Evolutionary conservation across 2,329 filamentous ascomycete species (phyloP).

Genomic region (Botrytis fragariae): DNA sequence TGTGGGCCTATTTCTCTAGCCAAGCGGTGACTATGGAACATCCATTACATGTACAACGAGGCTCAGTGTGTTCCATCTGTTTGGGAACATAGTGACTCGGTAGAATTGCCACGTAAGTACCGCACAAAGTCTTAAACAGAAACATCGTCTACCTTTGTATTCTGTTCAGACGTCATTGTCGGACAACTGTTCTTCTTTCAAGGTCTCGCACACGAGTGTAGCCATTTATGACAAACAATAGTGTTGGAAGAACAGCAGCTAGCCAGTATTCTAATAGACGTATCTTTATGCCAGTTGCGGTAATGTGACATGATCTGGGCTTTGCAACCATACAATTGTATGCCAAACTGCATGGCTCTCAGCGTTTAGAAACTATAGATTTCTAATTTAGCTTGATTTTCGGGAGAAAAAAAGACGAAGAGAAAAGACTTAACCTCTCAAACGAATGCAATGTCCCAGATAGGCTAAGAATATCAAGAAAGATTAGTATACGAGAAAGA

Average conservation of each 20-base stretch:
- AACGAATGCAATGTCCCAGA: no score
- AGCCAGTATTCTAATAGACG: not conserved
- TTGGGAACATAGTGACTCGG: not conserved
- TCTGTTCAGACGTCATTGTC: not conserved
- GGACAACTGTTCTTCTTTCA: not conserved
- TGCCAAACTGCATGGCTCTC: not conserved
- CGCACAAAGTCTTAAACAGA: not conserved
- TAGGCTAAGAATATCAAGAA: not conserved
- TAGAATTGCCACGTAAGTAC: not conserved
- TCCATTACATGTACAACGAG: not conserved
- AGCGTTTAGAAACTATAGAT: not conserved
- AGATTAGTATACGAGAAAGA: no score
- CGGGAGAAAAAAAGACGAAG: not conserved
- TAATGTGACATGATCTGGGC: not conserved
- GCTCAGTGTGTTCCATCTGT: slow-evolving; percentile 7
- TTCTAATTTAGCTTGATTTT: not conserved
- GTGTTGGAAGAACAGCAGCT: not conserved
- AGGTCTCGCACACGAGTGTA: not conserved
- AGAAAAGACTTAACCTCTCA: not conserved
- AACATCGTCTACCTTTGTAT: not conserved
- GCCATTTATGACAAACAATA: not conserved
- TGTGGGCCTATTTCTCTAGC: not conserved
- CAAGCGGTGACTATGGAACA: not conserved
- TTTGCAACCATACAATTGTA: not conserved
- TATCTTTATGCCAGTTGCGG: not conserved